These are phyloP conservation scores for Raffaelea arxii DNA, from an alignment of 2,329 filamentous ascomycete species.

Conservation along the genomic window DNA sequence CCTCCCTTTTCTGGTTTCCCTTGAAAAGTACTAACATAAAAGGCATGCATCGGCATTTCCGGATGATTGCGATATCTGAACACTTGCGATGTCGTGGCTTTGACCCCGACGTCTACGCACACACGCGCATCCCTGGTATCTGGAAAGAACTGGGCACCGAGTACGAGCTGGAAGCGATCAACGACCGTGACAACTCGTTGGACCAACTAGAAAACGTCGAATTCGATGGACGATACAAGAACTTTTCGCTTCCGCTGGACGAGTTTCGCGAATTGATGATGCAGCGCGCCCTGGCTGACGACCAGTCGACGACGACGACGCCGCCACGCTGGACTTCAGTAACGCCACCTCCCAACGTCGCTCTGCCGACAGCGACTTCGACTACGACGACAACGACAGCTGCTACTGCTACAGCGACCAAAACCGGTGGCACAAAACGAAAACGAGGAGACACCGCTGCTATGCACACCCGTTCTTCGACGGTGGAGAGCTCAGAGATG, in stretches of 20 bases:
- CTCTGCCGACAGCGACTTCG: constrained; percentile 1
- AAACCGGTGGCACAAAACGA: constrained; percentile 6
- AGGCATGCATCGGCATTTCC: constrained; percentile 92
- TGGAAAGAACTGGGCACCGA: constrained; percentile 78
- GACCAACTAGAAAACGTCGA: constrained; percentile 10
- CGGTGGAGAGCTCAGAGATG: constrained; percentile 12
- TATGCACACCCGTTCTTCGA: constrained; percentile 12
- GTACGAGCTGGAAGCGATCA: constrained; percentile 77
- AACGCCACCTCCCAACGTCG: constrained; percentile 8
- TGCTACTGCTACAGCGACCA: constrained; percentile 1
- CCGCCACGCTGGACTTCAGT: constrained; percentile 12
- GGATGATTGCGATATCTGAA: constrained; percentile 78
- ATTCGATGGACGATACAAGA: constrained; percentile 12
- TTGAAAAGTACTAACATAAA: too few species aligned
- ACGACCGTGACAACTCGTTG: constrained; percentile 41
- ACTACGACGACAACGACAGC: not conserved
- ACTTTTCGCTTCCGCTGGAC: constrained; percentile 13
- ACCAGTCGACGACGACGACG: constrained; percentile 9
- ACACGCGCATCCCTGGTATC: constrained; percentile 84
- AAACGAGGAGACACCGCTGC: constrained; percentile 12
- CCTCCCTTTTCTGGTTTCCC: too few species aligned
- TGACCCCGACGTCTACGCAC: constrained; percentile 57
- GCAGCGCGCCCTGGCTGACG: constrained; percentile 8
- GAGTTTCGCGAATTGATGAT: constrained; percentile 14
- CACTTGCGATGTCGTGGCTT: constrained; percentile 73